These are phyloP conservation scores for Corynascus novoguineensis DNA, from an alignment of 495 filamentous ascomycete genomes.

Conservation along the genomic window DNA sequence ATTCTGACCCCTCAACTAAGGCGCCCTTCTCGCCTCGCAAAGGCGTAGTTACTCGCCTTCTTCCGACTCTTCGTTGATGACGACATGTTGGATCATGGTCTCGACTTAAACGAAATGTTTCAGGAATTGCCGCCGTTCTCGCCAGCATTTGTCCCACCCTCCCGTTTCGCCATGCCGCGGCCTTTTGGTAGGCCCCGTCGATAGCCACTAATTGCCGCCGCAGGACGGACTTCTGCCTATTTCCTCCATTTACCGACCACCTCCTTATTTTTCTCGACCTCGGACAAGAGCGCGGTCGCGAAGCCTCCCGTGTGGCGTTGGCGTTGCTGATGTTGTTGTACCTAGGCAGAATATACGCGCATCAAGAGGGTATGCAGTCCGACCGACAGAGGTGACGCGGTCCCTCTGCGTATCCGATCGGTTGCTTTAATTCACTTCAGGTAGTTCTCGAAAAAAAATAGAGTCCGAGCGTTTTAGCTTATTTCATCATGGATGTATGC, in stretches of 20 bases:
- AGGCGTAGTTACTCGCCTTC: background rate
- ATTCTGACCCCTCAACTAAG: background rate
- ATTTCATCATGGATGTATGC: background rate
- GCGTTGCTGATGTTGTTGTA: constrained; percentile 14
- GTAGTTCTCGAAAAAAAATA: constrained; percentile 5
- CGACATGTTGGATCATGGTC: background rate
- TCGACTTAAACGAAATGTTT: constrained; percentile 1
- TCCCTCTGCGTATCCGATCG: background rate
- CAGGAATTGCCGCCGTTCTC: background rate
- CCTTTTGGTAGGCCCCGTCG: background rate
- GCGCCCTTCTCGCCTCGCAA: background rate
- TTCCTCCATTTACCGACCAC: background rate
- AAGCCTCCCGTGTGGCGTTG: constrained; percentile 5
- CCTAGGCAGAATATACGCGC: constrained; percentile 1
- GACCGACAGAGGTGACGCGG: background rate
- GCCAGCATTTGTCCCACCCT: background rate
- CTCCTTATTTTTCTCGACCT: background rate
- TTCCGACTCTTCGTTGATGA: background rate
- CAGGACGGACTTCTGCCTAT: background rate
- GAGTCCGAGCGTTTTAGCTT: background rate
- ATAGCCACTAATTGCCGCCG: background rate
- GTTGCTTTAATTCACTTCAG: background rate
- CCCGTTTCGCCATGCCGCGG: background rate
- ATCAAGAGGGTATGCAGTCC: background rate
- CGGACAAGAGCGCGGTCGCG: background rate